phyloP scores from a whole-genome alignment of 176 grass and related monocot species.

The Carex kokanica region DNA sequence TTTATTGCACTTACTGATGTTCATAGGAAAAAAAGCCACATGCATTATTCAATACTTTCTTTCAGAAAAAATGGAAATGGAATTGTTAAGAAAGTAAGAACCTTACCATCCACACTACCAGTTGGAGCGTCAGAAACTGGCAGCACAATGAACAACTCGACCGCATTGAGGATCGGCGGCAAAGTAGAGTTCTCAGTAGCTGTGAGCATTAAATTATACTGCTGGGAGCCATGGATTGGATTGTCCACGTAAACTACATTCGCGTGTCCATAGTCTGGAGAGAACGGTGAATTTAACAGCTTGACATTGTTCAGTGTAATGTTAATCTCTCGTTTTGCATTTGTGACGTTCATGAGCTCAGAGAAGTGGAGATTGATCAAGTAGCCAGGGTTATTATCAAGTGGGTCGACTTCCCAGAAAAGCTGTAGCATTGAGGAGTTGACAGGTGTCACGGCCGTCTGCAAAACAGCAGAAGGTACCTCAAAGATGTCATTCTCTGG shows the following conservation, averaged over 20 bases:
- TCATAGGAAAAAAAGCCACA: neutral
- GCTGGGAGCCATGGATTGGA: neutral
- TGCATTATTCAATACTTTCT: neutral
- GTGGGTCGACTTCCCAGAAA: neutral
- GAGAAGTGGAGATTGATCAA: constrained; percentile 11
- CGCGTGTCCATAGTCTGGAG: neutral
- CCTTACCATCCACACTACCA: constrained; percentile 36
- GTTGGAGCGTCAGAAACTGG: constrained; percentile 15
- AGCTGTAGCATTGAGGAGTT: constrained; percentile 27
- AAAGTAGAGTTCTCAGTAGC: constrained; percentile 23
- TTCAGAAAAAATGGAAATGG: neutral
- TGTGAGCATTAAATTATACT: neutral
- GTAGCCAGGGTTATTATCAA: neutral
- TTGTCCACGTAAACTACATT: neutral
- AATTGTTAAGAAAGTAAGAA: neutral
- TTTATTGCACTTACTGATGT: constrained; percentile 42
- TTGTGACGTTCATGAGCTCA: neutral
- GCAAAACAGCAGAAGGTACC: constrained; percentile 27
- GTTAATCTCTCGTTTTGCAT: constrained; percentile 3
- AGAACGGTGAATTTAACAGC: neutral
- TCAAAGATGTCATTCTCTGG: neutral
- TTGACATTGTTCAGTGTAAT: neutral
- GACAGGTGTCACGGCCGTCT: constrained; percentile 21
- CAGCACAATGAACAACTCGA: constrained; percentile 32
- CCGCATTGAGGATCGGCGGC: constrained; percentile 34